Conservation (phyloP, 257 asterid species). For the Solanum pinnatisectum region DNA sequence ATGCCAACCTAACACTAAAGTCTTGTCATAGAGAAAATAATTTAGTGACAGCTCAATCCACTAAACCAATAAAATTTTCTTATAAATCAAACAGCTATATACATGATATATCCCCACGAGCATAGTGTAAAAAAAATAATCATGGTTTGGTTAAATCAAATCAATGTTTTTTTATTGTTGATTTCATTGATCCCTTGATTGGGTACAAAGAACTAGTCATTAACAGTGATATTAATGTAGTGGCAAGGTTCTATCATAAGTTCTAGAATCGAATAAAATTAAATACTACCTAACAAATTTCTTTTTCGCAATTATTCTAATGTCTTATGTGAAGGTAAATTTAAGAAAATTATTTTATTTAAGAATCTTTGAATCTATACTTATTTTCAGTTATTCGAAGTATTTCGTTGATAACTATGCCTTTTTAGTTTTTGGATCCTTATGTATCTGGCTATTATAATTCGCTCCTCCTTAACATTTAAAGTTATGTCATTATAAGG, state of each 20-base stretch:
- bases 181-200: not conserved
- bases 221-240: not conserved
- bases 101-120: not conserved
- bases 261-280: not conserved
- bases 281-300: not conserved
- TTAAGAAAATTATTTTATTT: not conserved
- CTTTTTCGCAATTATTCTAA: not conserved
- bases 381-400: not conserved
- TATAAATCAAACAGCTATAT: not conserved
- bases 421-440: not conserved
- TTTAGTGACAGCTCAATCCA: conserved; percentile 13
- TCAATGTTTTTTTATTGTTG: not conserved
- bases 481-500: not conserved
- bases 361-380: not conserved
- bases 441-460: not conserved
- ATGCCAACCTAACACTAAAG: not conserved
- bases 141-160: not conserved
- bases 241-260: not conserved
- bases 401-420: not conserved
- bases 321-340: too few species aligned
- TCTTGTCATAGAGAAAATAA: not conserved
- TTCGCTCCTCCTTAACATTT: not conserved
- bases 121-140: not conserved
- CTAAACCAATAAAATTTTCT: not conserved
- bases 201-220: conserved; percentile 2